Evolutionary conservation across 2,329 filamentous ascomycete genomes (phyloP), one percentile per base, ranked within the genome.

Genomic region (Fusarium globosum): DNA sequence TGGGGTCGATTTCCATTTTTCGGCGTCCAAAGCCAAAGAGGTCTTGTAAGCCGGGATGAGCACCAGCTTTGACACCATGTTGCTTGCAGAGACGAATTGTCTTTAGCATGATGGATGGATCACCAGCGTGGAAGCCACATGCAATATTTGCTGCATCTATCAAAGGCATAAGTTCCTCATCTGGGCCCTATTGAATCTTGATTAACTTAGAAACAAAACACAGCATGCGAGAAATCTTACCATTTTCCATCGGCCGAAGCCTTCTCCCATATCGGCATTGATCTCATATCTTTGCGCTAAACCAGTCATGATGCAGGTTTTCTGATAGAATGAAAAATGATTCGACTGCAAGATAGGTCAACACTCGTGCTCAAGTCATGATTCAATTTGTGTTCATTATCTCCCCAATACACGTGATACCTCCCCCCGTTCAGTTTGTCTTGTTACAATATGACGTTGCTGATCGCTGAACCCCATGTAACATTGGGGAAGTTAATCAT

Each of bases 21-120:
- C 90, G 85, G 4, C 90, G 83, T 6, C 90, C 90, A 74, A 92
- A 92, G 14, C 90, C 90, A 80, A 89, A 86, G 28, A 91, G 84
- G 77, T 92, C 90, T n/a, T 88, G 89, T 2, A 92, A 82, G 4
- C 90, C 89, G 0, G 90, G 90, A 73, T 93, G 90, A 0, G 91
- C 91, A 13, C 90, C 90, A 11, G 88, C 82, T 56, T 83, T 84
- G 68, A 92, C 85, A 65, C 84, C 84, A 79, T 90, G 86, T 46
- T 85, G 78, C 79, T 91, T 91, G 80, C 88, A 90, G 23, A 86
- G 82, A 15, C 82, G 82, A 16, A 92, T 86, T 1, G 89, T 92
- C 63, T 88, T 83, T 53, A 86, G 82, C 90, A 92, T 92, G 61
- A 91, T 90, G n/a, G 88, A 76, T 0, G 90, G 90, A 68, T 92